phyloP scores from a whole-genome alignment of 805 yeast species.

The Hanseniaspora taiwanica region DNA sequence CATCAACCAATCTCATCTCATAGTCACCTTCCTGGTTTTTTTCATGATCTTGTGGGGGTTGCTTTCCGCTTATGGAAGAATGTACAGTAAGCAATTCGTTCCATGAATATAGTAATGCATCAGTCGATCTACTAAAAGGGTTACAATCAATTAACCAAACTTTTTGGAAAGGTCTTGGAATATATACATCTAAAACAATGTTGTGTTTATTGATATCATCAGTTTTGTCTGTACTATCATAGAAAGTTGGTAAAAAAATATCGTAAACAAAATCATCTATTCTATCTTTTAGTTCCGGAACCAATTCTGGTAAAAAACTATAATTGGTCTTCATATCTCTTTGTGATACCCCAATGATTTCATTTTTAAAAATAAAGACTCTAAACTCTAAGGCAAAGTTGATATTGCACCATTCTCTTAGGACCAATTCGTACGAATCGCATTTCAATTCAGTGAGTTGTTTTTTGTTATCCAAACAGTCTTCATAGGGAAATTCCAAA shows the following conservation, averaged over 20 bases:
- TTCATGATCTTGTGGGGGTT: background rate
- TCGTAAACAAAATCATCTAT: constrained; percentile 45
- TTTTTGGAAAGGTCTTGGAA: constrained; percentile 59
- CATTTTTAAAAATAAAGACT: constrained; percentile 51
- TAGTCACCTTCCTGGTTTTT: too few relatives aligned
- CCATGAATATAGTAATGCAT: constrained; percentile 74
- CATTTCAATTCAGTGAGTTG: constrained; percentile 8
- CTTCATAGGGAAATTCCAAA: constrained; percentile 55
- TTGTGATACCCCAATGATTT: constrained; percentile 65
- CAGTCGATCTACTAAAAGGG: constrained; percentile 71
- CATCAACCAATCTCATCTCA: constrained; percentile 59
- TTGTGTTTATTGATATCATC: background rate
- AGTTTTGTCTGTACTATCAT: constrained; percentile 20
- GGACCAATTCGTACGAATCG: constrained; percentile 47
- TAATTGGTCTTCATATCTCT: constrained; percentile 71
- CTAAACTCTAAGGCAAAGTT: constrained; percentile 91
- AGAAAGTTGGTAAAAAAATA: constrained; percentile 34
- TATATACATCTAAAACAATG: constrained; percentile 68
- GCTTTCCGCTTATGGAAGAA: constrained; percentile 9
- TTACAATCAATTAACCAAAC: constrained; percentile 74
- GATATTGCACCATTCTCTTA: constrained; percentile 70
- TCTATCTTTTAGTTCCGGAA: constrained; percentile 32
- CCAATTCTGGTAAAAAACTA: constrained; percentile 44
- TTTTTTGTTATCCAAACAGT: constrained; percentile 24
- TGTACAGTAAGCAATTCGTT: constrained; percentile 42